phyloP scores from a whole-genome alignment of 2,329 filamentous ascomycete genomes.

The Alternaria sp. region DNA sequence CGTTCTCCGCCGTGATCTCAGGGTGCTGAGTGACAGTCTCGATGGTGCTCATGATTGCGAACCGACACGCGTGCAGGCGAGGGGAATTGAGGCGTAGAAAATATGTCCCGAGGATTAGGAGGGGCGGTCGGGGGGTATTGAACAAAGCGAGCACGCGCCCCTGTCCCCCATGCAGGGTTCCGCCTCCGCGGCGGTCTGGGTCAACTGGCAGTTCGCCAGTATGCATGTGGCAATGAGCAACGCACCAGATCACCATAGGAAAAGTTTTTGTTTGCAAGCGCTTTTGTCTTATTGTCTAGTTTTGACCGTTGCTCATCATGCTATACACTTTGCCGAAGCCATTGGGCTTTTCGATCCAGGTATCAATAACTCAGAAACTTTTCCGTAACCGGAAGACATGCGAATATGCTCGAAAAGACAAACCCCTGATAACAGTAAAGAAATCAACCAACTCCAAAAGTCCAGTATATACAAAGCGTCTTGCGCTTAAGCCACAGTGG shows the following conservation, averaged over 20 bases:
- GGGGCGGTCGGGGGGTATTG: constrained; percentile 13
- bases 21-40: constrained; percentile 54
- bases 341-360: constrained; percentile 27
- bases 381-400: constrained; percentile 46
- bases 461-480: constrained; percentile 19
- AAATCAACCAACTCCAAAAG: constrained; percentile 35
- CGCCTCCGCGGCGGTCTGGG: constrained; percentile 6
- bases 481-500: constrained; percentile 50
- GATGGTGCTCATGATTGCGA: constrained; percentile 46
- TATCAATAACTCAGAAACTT: constrained; percentile 47
- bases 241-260: neutral
- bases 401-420: constrained; percentile 31
- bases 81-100: constrained; percentile 11
- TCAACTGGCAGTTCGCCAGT: neutral
- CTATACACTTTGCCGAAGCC: constrained; percentile 9
- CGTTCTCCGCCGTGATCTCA: constrained; percentile 83
- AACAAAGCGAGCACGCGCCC: constrained; percentile 9
- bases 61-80: neutral
- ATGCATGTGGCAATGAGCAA: neutral
- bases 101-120: constrained; percentile 1
- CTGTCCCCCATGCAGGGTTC: constrained; percentile 14
- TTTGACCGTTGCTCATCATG: constrained; percentile 10
- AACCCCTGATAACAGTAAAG: constrained; percentile 21
- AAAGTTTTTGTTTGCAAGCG: neutral
- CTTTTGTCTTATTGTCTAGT: constrained; percentile 9